These are phyloP conservation scores for Lactarius sp. DNA, from an alignment of 768 basidiomycete genomes.

Conservation along the genomic window DNA sequence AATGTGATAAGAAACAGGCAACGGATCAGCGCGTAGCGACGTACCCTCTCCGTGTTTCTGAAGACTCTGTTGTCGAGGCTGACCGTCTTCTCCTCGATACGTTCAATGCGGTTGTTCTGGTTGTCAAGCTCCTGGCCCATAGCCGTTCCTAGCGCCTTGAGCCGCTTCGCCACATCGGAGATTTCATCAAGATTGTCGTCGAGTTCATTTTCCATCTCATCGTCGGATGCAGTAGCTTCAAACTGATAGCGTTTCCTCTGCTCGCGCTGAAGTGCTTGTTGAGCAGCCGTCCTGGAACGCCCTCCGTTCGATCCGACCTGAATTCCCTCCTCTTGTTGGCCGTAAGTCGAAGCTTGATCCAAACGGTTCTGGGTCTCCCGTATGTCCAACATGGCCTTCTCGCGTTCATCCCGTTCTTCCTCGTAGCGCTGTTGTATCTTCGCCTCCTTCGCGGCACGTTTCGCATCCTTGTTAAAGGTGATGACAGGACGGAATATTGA, in stretches of 20 bases:
- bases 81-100: conserved; percentile 74
- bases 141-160: conserved; percentile 72
- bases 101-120: conserved; percentile 77
- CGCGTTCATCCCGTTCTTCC: conserved; percentile 77
- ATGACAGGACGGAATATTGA: conserved; percentile 94
- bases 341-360: conserved; percentile 66
- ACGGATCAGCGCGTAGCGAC: conserved; percentile 20
- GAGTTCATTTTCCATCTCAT: conserved; percentile 91
- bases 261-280: conserved; percentile 54
- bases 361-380: conserved; percentile 84
- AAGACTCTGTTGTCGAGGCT: conserved; percentile 68
- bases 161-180: conserved; percentile 63
- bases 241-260: conserved; percentile 86
- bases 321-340: conserved; percentile 44
- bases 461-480: conserved; percentile 88
- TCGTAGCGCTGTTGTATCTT: conserved; percentile 83
- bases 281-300: conserved; percentile 45
- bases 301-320: conserved; percentile 37
- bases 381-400: conserved; percentile 81
- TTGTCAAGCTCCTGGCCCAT: conserved; percentile 86
- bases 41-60: conserved; percentile 77
- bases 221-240: conserved; percentile 84
- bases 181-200: conserved; percentile 91
- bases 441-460: conserved; percentile 81
- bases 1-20: conserved; percentile 8